Evolutionary conservation across 2,329 filamentous ascomycete species (phyloP), one percentile per base, ranked within the genome.

Genomic region (Trichoderma cornu-damae): DNA sequence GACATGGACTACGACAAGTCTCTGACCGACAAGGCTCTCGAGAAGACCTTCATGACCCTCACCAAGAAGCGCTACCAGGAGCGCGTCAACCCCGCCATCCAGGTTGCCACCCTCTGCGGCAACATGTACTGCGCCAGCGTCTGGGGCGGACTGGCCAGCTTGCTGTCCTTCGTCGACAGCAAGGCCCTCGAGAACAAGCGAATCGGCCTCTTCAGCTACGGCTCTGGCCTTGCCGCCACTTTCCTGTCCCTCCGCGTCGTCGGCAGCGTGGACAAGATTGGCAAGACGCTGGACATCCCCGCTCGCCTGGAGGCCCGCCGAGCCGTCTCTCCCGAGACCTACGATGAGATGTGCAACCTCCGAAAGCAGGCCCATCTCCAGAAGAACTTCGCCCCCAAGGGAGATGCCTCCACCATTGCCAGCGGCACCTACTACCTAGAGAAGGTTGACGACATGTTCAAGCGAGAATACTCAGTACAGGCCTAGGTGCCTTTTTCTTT

Each of bases 31-130:
- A 92, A 90, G 80, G 81, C 79, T 53, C 82, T 94, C 37, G 89
- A 94, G 80, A 94, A 93, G 84, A 87, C 86, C 61, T 94, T 94
- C 73, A 89, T 94, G 86, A 79, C 71, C 58, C 79, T 93, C 65
- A 86, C 87, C 72, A 93, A 94, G 84, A 92, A 92, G 81, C 83
- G 83, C 66, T 93, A 89, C 76, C 81, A 84, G 69, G 87, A 92
- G 75, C 86, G 89, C 67, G 86, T 94, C 65, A 78, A 80, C 70
- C 87, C 88, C 52, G 77, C 80, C 67, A 86, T 89, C 70, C 82
- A 90, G 74, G 86, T 90, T 34, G 85, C 89, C 64, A 92, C 88
- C 63, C 82, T 88, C 72, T 89, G 86, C 72, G 84, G 81, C 64
- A 84, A 85, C 79, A 84, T 84, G 81, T 85, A 84, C 78, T 83